Evolutionary conservation across 2,329 filamentous ascomycete species (phyloP).

Genomic region (Ophiostoma ips): DNA sequence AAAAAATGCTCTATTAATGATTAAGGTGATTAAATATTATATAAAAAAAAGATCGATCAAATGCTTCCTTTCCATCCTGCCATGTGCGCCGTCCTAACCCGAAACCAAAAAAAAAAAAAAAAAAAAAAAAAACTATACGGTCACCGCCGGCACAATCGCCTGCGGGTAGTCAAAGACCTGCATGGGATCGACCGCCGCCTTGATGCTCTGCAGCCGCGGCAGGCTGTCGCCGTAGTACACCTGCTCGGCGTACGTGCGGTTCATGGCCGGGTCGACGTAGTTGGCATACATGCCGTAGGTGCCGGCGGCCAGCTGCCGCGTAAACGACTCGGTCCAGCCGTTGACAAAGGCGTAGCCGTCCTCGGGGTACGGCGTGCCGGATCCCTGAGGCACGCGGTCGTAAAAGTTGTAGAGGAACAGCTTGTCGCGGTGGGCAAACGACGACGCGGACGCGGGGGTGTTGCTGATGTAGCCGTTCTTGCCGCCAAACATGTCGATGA

Average conservation of each 20-base stretch:
- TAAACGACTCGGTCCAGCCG: conserved; percentile 25
- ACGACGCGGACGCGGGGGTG: conserved; percentile 16
- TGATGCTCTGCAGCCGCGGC: conserved; percentile 23
- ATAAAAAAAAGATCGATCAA: too few species aligned
- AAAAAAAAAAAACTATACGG: too few species aligned
- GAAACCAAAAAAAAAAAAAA: too few species aligned
- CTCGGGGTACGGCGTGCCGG: conserved; percentile 19
- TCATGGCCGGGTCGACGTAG: conserved; percentile 36
- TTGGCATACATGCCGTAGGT: conserved; percentile 37
- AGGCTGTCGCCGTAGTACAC: conserved; percentile 33
- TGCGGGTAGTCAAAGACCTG: conserved; percentile 30
- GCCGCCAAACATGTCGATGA: conserved; percentile 23
- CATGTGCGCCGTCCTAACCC: too few species aligned
- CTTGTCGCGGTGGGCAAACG: conserved; percentile 29
- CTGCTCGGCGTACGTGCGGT: conserved; percentile 31
- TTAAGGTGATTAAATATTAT: too few species aligned
- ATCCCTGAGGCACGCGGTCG: conserved; percentile 24
- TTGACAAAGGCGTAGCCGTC: conserved; percentile 27
- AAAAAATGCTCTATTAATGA: too few species aligned
- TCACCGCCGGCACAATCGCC: conserved; percentile 14
- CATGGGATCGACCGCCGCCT: conserved; percentile 25
- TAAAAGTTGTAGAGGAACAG: conserved; percentile 38
- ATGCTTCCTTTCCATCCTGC: too few species aligned
- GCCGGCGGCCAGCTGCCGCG: conserved; percentile 18
- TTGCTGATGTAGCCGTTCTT: conserved; percentile 24